Evolutionary conservation across 208 protist species (phyloP).

Genomic region (Acanthamoeba triangularis): DNA sequence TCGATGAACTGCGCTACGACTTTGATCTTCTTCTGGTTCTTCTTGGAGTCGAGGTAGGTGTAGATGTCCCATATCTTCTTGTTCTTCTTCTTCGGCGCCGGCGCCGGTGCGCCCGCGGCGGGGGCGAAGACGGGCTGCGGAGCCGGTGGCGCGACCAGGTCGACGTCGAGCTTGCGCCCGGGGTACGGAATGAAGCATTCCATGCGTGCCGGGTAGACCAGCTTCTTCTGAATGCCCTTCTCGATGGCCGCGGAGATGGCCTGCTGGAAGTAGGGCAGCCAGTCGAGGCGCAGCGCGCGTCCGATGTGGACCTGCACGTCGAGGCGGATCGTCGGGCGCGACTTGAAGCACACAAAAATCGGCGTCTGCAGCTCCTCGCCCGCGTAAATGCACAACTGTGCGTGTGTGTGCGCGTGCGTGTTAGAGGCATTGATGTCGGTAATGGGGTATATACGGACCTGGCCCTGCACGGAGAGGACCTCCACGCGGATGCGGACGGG

Average conservation of each 20-base stretch:
- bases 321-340: background rate
- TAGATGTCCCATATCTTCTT: slow-evolving; percentile 31
- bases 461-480: background rate
- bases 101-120: background rate
- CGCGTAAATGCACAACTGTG: slow-evolving; percentile 1
- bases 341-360: slow-evolving; percentile 20
- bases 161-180: slow-evolving; percentile 51
- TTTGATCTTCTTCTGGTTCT: slow-evolving; percentile 56
- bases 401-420: background rate
- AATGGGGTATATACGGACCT: background rate
- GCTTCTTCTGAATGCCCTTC: slow-evolving; percentile 8
- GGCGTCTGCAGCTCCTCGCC: slow-evolving; percentile 1
- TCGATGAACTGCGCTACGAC: slow-evolving; percentile 13
- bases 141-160: background rate
- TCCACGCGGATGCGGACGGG: background rate
- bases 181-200: slow-evolving; percentile 44
- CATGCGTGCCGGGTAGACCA: slow-evolving; percentile 49
- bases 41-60: slow-evolving; percentile 25
- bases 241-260: background rate
- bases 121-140: background rate
- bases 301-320: slow-evolving; percentile 28
- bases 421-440: background rate
- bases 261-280: background rate
- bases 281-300: slow-evolving; percentile 23
- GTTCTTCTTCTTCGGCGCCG: background rate